phyloP scores from a whole-genome alignment of 768 basidiomycete genomes.

The Inosperma sp. region DNA sequence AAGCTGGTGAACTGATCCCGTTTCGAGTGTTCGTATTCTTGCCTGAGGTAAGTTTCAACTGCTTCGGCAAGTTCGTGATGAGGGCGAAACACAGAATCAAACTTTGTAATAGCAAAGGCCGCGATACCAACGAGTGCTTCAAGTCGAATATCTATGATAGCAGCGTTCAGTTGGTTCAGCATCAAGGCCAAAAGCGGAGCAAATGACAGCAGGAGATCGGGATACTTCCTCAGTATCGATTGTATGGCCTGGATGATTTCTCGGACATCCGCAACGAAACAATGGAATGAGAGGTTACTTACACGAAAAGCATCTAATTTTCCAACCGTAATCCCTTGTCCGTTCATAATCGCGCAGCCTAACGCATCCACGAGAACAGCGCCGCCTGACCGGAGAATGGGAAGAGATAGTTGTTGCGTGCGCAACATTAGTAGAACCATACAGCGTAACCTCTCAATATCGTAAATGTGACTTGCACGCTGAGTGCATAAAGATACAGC shows the following conservation, averaged over 20 bases:
- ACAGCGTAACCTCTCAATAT: slow-evolving; percentile 38
- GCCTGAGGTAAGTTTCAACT: background rate
- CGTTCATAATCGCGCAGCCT: slow-evolving; percentile 28
- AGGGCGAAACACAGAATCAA: slow-evolving; percentile 4
- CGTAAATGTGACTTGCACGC: slow-evolving; percentile 21
- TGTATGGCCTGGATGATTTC: background rate
- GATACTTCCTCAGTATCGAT: slow-evolving; percentile 6
- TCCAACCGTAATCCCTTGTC: slow-evolving; percentile 28
- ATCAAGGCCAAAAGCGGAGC: slow-evolving; percentile 40
- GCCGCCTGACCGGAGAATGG: background rate
- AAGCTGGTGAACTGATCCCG: background rate
- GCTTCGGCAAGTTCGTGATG: background rate
- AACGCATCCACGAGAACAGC: background rate
- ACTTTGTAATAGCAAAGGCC: slow-evolving; percentile 44
- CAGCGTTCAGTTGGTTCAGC: slow-evolving; percentile 28
- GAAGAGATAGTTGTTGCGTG: slow-evolving; percentile 42
- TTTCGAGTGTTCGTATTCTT: background rate
- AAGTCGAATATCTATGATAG: slow-evolving; percentile 34
- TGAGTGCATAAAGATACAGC: slow-evolving; percentile 40
- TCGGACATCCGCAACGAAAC: background rate
- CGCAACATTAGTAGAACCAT: slow-evolving; percentile 49
- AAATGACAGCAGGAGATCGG: slow-evolving; percentile 45
- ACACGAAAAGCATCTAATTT: slow-evolving; percentile 16
- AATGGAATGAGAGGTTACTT: background rate
- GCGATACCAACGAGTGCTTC: slow-evolving; percentile 54